Conservation (phyloP, 495 filamentous ascomycete genomes). For the Letharia lupina region DNA sequence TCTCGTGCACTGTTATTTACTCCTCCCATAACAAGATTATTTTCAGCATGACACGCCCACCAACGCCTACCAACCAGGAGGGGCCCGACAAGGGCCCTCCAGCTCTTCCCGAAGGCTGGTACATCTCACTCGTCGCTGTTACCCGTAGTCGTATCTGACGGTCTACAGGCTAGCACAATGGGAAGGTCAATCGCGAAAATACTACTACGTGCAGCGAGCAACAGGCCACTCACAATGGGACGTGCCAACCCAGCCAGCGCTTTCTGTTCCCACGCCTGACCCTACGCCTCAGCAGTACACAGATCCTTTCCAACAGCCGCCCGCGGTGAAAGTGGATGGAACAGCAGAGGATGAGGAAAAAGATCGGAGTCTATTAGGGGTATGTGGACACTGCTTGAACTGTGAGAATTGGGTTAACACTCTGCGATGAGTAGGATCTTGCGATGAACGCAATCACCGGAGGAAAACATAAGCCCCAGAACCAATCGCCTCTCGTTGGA, state of each 20-base stretch:
- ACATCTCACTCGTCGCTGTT: conserved; percentile 4
- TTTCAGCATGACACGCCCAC: conserved; percentile 16
- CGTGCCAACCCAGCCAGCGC: conserved; percentile 54
- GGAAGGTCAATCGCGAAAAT: conserved; percentile 63
- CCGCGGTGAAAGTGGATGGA: conserved; percentile 10
- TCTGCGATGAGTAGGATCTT: conserved; percentile 26
- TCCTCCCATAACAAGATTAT: background rate
- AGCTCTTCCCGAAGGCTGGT: conserved; percentile 24
- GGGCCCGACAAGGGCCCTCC: conserved; percentile 21
- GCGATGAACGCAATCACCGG: conserved; percentile 34
- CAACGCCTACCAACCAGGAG: conserved; percentile 23
- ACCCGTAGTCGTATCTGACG: background rate
- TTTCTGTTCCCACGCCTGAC: conserved; percentile 24
- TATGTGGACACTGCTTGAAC: conserved; percentile 5
- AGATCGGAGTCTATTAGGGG: conserved; percentile 24
- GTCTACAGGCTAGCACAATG: conserved; percentile 62
- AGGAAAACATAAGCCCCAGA: conserved; percentile 29
- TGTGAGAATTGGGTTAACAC: background rate
- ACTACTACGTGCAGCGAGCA: conserved; percentile 72
- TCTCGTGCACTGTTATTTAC: background rate
- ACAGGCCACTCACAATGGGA: conserved; percentile 75
- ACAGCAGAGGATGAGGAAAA: conserved; percentile 11
- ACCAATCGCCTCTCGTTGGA: conserved; percentile 30
- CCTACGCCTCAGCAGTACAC: conserved; percentile 25
- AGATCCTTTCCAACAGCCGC: conserved; percentile 26